Percentiles rank a stretch among this genome's conserved stretches.
phyloP scores from a whole-genome alignment of 768 basidiomycete genomes.

The Leccinum disarticulatum region DNA sequence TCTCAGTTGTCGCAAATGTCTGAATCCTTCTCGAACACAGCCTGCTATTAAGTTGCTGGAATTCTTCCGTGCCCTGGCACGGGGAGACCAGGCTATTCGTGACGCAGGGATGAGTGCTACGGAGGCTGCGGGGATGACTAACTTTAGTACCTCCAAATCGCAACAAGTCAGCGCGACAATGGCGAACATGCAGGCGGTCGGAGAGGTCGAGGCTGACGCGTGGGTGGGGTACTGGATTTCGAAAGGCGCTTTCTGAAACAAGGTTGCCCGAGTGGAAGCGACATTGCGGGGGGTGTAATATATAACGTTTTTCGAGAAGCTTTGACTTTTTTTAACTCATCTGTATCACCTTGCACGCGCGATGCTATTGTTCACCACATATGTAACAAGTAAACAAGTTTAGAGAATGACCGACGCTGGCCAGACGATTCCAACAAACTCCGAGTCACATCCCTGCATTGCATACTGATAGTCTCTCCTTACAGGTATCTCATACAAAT shows the following conservation, averaged over 20 bases:
- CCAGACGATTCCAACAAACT: too few species aligned
- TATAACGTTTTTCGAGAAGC: too few species aligned
- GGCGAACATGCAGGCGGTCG: slow-evolving; percentile 26
- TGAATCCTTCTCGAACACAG: slow-evolving; percentile 11
- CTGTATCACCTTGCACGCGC: too few species aligned
- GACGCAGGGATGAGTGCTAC: background rate
- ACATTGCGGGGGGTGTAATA: too few species aligned
- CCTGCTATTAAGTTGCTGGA: slow-evolving; percentile 37
- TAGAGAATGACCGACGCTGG: too few species aligned
- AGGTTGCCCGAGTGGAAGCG: background rate
- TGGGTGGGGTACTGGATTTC: slow-evolving; percentile 23
- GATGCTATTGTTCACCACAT: too few species aligned
- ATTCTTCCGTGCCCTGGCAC: slow-evolving; percentile 31
- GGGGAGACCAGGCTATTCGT: slow-evolving; percentile 16
- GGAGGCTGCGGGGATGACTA: slow-evolving; percentile 25
- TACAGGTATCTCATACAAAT: too few species aligned
- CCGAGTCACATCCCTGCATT: too few species aligned
- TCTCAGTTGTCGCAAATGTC: background rate
- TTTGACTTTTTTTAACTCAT: too few species aligned
- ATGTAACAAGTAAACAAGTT: too few species aligned
- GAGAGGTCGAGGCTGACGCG: slow-evolving; percentile 22
- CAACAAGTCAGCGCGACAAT: slow-evolving; percentile 22
- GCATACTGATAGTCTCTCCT: too few species aligned
- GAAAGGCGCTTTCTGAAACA: background rate
- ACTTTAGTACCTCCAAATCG: slow-evolving; percentile 17